A percentile compares a stretch with the other conserved stretches of the same genome.
Evolutionary conservation across 2,329 filamentous ascomycete species (phyloP).

Genomic region (Nigrospora sphaerica): DNA sequence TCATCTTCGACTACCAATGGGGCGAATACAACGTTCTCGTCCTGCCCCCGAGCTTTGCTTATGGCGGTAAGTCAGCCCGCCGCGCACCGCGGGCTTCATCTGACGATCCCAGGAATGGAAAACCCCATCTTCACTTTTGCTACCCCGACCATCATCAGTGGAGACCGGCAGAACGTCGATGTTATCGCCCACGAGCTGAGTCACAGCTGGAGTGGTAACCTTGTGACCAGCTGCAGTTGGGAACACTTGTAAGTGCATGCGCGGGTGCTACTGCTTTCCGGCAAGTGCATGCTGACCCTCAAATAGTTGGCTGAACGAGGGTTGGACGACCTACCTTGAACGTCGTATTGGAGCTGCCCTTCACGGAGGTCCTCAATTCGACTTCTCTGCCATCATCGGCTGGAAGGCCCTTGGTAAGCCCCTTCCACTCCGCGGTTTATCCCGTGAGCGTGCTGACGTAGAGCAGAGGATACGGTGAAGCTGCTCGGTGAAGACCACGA

Average conservation of each 20-base stretch:
- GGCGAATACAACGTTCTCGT: slow-evolving; percentile 92
- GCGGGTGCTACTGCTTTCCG: no score
- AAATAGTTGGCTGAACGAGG: slow-evolving; percentile 60
- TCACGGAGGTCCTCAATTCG: slow-evolving; percentile 78
- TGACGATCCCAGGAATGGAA: slow-evolving; percentile 57
- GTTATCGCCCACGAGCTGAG: slow-evolving; percentile 75
- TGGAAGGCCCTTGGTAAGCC: slow-evolving; percentile 72
- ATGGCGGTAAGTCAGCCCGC: slow-evolving; percentile 54
- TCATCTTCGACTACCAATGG: slow-evolving; percentile 86
- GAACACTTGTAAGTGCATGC: slow-evolving; percentile 59
- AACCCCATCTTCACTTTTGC: slow-evolving; percentile 94
- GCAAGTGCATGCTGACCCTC: slow-evolving; percentile 1
- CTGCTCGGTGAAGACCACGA: slow-evolving; percentile 77
- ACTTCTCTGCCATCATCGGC: slow-evolving; percentile 93
- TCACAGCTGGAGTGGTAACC: slow-evolving; percentile 82
- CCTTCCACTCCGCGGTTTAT: not conserved
- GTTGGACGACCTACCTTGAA: slow-evolving; percentile 94
- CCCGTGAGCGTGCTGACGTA: no score
- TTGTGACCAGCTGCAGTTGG: slow-evolving; percentile 73
- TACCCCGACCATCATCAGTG: slow-evolving; percentile 88
- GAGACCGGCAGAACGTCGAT: slow-evolving; percentile 85
- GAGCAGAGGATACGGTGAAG: slow-evolving; percentile 64
- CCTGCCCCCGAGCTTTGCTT: slow-evolving; percentile 83
- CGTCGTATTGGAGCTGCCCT: slow-evolving; percentile 70
- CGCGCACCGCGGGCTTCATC: not conserved